These are phyloP conservation scores for Gossypioides kirkii DNA, from an alignment of 345 rosid genomes.

Conservation along the genomic window DNA sequence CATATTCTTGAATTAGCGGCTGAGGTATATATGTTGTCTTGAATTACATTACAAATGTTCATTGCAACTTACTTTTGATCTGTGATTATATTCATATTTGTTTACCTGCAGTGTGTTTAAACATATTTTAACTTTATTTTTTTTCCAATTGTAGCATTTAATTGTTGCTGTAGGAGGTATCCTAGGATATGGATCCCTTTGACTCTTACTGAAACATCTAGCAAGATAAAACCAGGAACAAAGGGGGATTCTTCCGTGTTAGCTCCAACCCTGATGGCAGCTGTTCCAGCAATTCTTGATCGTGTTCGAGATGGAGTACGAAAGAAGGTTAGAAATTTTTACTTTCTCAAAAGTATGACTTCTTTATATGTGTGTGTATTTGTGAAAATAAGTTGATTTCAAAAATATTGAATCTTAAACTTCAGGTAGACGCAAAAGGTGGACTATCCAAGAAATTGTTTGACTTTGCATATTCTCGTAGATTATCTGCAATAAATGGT, in stretches of 20 bases:
- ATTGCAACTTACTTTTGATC: neutral
- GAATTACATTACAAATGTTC: neutral
- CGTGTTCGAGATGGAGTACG: conserved; percentile 96
- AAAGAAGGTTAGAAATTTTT: conserved; percentile 39
- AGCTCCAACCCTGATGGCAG: conserved; percentile 86
- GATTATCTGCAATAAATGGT: conserved; percentile 86
- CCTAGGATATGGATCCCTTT: conserved; percentile 91
- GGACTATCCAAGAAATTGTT: conserved; percentile 75
- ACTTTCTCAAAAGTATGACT: neutral
- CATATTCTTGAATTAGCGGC: conserved; percentile 97
- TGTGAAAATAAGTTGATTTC: neutral
- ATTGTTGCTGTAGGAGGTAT: conserved; percentile 82
- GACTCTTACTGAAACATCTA: conserved; percentile 94
- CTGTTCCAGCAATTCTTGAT: conserved; percentile 99
- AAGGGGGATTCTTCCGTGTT: conserved; percentile 81
- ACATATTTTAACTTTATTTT: conserved; percentile 6
- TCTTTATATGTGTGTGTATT: neutral
- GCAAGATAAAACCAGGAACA: conserved; percentile 85
- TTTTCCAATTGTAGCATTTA: conserved; percentile 48
- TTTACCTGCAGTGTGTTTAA: conserved; percentile 7
- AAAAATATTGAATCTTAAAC: neutral
- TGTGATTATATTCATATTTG: neutral
- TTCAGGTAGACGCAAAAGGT: conserved; percentile 82
- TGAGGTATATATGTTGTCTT: conserved; percentile 47
- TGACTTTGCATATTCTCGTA: conserved; percentile 85